phyloP scores from a whole-genome alignment of 129 eudicot genomes.

The Dittrichia graveolens region DNA sequence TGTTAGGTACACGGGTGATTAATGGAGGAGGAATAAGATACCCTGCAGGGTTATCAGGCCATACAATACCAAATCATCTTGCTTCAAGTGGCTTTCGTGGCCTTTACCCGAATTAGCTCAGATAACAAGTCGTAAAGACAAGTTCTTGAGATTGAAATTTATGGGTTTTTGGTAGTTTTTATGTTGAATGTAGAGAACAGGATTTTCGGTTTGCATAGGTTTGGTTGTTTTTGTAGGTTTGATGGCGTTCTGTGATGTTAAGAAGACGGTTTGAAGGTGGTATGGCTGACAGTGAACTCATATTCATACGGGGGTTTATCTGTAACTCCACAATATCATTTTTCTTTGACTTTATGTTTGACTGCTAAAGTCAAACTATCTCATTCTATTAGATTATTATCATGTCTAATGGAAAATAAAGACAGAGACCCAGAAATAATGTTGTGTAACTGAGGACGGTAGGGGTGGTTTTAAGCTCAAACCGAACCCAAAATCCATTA shows the following conservation, averaged over 20 bases:
- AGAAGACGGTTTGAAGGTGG: conserved; percentile 5
- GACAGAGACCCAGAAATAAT: no score
- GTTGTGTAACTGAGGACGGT: no score
- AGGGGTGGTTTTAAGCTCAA: no score
- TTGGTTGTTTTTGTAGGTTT: conserved; percentile 11
- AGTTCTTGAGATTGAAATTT: conserved; percentile 3
- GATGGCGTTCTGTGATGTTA: conserved; percentile 14
- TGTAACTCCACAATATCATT: no score
- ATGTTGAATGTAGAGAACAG: conserved; percentile 7
- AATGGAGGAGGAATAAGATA: conserved; percentile 44
- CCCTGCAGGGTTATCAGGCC: conserved; percentile 34
- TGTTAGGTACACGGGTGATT: conserved; percentile 38
- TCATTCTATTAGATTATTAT: no score
- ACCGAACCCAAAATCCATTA: no score
- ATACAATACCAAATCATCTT: conserved; percentile 35
- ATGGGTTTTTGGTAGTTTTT: conserved; percentile 8
- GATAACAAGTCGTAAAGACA: not conserved
- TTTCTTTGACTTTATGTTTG: no score
- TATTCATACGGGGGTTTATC: not conserved
- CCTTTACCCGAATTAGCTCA: conserved; percentile 38
- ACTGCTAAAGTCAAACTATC: no score
- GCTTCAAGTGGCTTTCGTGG: conserved; percentile 29
- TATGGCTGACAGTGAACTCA: not conserved
- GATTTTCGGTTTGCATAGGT: conserved; percentile 7
- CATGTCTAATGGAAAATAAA: no score